Conservation (phyloP, 371 early-diverging fungal genomes). For the Syncephalastrum contaminatum region DNA sequence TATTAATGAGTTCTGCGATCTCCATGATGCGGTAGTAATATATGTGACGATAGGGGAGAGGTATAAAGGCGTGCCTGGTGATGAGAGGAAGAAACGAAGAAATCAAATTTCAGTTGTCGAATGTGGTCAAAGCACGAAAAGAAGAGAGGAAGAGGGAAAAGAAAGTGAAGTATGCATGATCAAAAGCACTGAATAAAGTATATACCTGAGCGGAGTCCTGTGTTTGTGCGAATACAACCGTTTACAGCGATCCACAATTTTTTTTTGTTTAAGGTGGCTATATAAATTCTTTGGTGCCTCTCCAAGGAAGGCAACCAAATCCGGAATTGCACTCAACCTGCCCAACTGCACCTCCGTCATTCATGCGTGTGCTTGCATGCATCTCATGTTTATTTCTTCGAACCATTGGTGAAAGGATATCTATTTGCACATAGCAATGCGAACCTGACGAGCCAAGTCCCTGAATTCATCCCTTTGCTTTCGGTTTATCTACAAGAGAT, state of each 20-base stretch:
- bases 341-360: too few relatives aligned
- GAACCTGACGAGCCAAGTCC: too few relatives aligned
- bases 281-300: too few relatives aligned
- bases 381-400: too few relatives aligned
- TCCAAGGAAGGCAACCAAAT: too few relatives aligned
- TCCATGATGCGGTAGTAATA: conserved; percentile 37
- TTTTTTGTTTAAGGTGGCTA: too few relatives aligned
- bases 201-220: conserved; percentile 11
- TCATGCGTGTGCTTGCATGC: too few relatives aligned
- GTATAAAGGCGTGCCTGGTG: neutral
- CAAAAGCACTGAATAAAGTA: neutral
- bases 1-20: conserved; percentile 62
- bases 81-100: neutral
- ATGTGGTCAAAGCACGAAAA: neutral
- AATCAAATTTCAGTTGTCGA: neutral
- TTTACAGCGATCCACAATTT: conserved; percentile 2
- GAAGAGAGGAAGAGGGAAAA: conserved; percentile 6
- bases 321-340: too few relatives aligned
- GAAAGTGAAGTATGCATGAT: conserved; percentile 1
- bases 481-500: too few relatives aligned
- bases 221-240: neutral
- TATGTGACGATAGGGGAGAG: neutral
- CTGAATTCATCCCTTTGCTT: too few relatives aligned
- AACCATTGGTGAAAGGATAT: too few relatives aligned
- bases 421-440: too few relatives aligned